Percentiles rank a stretch among this genome's conserved stretches.
Conservation (phyloP, 495 filamentous ascomycete species). For the Neurospora sublineolata region DNA sequence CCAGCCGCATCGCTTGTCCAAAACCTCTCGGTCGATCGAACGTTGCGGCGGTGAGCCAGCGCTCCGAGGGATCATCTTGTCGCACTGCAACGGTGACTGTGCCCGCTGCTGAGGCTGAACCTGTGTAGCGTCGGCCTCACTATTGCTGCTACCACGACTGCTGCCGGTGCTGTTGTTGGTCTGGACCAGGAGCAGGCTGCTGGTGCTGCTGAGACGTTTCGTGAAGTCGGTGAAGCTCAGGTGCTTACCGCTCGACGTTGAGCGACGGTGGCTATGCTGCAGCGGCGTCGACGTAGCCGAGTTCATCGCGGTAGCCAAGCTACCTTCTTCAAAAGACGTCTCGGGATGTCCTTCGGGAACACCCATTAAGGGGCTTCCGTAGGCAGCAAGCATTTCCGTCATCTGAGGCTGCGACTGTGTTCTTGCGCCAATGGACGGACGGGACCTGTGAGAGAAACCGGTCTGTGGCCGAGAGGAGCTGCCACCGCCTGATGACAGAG, state of each 20-base stretch:
- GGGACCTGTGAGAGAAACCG: conserved; percentile 24
- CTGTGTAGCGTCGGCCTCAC: conserved; percentile 3
- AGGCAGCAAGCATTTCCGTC: conserved; percentile 14
- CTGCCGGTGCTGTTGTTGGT: conserved; percentile 36
- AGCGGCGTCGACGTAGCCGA: conserved; percentile 8
- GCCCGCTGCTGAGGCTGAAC: conserved; percentile 5
- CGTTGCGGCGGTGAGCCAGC: conserved; percentile 1
- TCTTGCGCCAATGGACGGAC: conserved; percentile 21
- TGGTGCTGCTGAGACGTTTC: conserved; percentile 40
- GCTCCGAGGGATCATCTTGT: not conserved
- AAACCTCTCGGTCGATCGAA: conserved; percentile 10
- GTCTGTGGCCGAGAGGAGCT: conserved; percentile 30
- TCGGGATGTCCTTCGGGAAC: not conserved
- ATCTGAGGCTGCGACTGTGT: conserved; percentile 35
- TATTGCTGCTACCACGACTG: conserved; percentile 34
- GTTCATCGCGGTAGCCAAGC: conserved; percentile 9
- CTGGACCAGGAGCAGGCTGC: conserved; percentile 41
- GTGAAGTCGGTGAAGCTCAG: conserved; percentile 45
- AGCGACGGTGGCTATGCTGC: conserved; percentile 27
- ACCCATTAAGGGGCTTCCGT: conserved; percentile 3
- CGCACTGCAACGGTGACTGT: not conserved
- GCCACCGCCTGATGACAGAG: conserved; percentile 17
- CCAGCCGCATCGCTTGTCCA: conserved; percentile 25
- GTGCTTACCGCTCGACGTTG: conserved; percentile 33
- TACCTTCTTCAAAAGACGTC: conserved; percentile 6